These are phyloP conservation scores for Incumbomyces lentus DNA, from an alignment of 2,329 filamentous ascomycete genomes.

Conservation along the genomic window DNA sequence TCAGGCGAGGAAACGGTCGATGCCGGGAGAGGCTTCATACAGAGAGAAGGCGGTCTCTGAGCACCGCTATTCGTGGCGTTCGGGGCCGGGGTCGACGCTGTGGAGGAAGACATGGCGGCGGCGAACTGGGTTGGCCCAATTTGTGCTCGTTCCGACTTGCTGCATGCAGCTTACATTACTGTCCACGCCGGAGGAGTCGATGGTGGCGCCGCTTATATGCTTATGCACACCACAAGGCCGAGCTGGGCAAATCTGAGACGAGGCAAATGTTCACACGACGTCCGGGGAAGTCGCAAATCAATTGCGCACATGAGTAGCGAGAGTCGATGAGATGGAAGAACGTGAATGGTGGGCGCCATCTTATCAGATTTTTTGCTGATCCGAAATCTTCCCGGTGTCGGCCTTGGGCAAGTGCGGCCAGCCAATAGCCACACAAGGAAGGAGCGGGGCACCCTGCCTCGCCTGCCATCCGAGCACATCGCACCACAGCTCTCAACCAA, in stretches of 20 bases:
- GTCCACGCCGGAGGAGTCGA: too few relatives aligned
- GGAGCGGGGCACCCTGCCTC: background rate
- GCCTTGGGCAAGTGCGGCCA: background rate
- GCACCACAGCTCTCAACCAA: too few relatives aligned
- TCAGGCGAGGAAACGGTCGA: conserved; percentile 22
- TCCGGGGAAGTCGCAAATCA: background rate
- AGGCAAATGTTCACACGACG: background rate
- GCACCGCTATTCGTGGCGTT: conserved; percentile 27
- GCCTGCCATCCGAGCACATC: too few relatives aligned
- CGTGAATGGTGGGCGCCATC: background rate
- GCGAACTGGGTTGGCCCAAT: too few relatives aligned
- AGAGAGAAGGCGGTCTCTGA: conserved; percentile 16
- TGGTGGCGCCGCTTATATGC: too few relatives aligned
- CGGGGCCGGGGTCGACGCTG: conserved; percentile 29
- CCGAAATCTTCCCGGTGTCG: conserved; percentile 1
- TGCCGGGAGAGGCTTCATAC: conserved; percentile 16
- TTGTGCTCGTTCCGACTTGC: too few relatives aligned
- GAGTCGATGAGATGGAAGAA: background rate
- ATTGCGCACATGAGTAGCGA: background rate
- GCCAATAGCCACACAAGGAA: background rate
- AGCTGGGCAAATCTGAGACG: too few relatives aligned
- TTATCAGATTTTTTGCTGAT: conserved; percentile 2
- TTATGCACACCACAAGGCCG: background rate
- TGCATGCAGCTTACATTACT: too few relatives aligned
- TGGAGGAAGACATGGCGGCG: conserved; percentile 24